phyloP scores from a whole-genome alignment of 139 green algal species.

The Yamagishiella unicocca region DNA sequence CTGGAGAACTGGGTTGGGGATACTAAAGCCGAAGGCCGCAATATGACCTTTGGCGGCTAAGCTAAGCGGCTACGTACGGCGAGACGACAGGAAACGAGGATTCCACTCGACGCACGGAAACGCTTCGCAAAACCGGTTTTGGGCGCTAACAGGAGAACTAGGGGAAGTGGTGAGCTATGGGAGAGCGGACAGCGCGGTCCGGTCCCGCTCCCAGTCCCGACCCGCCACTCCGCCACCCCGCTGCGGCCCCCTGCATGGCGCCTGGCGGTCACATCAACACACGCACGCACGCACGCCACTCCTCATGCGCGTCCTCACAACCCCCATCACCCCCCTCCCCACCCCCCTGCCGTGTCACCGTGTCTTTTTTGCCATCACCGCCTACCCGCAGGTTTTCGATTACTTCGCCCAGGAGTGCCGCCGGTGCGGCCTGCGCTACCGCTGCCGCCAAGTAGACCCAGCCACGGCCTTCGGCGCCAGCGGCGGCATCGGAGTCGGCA shows the following conservation, averaged over 20 bases:
- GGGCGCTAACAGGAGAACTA: no score
- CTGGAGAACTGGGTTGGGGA: no score
- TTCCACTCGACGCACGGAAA: no score
- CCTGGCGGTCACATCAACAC: no score
- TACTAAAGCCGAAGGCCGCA: no score
- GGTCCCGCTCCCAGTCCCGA: no score
- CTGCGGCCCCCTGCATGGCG: background rate
- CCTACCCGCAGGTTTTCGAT: constrained; percentile 64
- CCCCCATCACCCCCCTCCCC: background rate
- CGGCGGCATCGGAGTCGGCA: background rate
- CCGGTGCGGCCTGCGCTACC: constrained; percentile 57
- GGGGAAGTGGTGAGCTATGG: constrained; percentile 90
- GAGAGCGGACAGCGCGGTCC: constrained; percentile 58
- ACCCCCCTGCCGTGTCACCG: background rate
- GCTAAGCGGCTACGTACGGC: no score
- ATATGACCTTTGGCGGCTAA: no score
- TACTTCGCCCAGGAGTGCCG: constrained; percentile 57
- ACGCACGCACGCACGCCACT: no score
- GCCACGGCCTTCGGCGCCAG: background rate
- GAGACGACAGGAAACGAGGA: no score
- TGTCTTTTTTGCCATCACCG: background rate
- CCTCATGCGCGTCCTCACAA: background rate
- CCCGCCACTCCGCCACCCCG: background rate
- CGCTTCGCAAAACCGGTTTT: no score
- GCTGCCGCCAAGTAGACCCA: constrained; percentile 4